Evolutionary conservation across 768 basidiomycete species (phyloP).

Genomic region (Cystobasidium onofrii): DNA sequence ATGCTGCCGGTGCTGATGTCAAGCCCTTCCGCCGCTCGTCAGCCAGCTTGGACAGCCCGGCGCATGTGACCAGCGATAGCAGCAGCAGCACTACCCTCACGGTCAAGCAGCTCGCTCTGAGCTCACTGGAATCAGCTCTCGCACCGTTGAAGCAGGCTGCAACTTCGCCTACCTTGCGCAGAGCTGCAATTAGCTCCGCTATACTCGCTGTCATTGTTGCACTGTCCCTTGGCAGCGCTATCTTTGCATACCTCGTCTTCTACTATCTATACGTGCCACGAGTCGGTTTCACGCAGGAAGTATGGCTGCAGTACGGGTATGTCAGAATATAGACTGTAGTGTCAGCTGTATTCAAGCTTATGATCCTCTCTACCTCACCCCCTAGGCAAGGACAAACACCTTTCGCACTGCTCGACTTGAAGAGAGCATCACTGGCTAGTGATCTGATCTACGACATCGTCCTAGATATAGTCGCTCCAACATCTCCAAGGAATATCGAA

Average conservation of each 20-base stretch:
- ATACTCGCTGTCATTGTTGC: constrained; percentile 10
- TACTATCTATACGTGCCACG: constrained; percentile 11
- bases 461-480: constrained; percentile 26
- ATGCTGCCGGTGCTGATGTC: not conserved
- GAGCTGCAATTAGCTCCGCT: not conserved
- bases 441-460: constrained; percentile 27
- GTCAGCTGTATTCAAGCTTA: not conserved
- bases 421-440: not conserved
- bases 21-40: not conserved
- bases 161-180: not conserved
- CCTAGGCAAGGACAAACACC: constrained; percentile 21
- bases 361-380: not conserved
- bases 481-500: constrained; percentile 17
- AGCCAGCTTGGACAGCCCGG: not conserved
- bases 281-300: not conserved
- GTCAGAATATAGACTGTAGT: not conserved
- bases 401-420: constrained; percentile 16
- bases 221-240: not conserved
- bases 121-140: not conserved
- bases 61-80: not conserved
- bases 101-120: not conserved
- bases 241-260: constrained; percentile 21
- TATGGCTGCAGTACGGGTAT: constrained; percentile 31
- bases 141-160: constrained; percentile 1
- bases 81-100: not conserved